Conservation (phyloP, 768 basidiomycete species). For the Phlegmacium glaucopus region DNA sequence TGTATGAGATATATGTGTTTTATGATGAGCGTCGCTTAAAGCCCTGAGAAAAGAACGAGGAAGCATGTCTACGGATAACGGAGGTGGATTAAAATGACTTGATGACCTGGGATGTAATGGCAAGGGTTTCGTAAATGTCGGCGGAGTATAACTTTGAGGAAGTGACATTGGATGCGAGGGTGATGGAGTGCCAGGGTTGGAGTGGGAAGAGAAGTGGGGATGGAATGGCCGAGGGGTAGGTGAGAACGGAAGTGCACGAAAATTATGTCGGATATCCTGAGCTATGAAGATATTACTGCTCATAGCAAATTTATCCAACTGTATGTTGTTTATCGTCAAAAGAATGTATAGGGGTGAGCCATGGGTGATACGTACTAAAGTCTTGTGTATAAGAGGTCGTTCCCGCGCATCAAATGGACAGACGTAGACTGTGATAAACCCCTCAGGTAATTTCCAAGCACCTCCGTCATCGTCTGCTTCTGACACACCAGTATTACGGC, state of each 20-base stretch:
- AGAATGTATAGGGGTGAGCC: background rate
- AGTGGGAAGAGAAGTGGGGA: constrained; percentile 24
- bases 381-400: constrained; percentile 61
- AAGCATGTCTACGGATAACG: constrained; percentile 19
- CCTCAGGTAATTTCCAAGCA: constrained; percentile 58
- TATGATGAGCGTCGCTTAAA: constrained; percentile 27
- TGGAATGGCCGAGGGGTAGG: constrained; percentile 14
- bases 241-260: constrained; percentile 28
- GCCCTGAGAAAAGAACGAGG: constrained; percentile 27
- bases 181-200: constrained; percentile 27
- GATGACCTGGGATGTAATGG: constrained; percentile 18
- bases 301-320: constrained; percentile 82
- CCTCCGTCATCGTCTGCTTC: constrained; percentile 32
- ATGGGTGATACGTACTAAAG: constrained; percentile 47
- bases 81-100: constrained; percentile 10
- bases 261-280: constrained; percentile 35
- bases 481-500: constrained; percentile 7
- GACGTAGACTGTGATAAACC: constrained; percentile 72
- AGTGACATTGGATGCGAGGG: constrained; percentile 19
- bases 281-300: constrained; percentile 58
- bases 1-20: constrained; percentile 44
- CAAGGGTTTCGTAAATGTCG: constrained; percentile 24
- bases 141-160: constrained; percentile 24
- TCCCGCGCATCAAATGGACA: constrained; percentile 63
- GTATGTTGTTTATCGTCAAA: constrained; percentile 6